These are phyloP conservation scores for Syncephalastrum sp. DNA, from an alignment of 371 early-diverging fungal genomes.

Conservation along the genomic window DNA sequence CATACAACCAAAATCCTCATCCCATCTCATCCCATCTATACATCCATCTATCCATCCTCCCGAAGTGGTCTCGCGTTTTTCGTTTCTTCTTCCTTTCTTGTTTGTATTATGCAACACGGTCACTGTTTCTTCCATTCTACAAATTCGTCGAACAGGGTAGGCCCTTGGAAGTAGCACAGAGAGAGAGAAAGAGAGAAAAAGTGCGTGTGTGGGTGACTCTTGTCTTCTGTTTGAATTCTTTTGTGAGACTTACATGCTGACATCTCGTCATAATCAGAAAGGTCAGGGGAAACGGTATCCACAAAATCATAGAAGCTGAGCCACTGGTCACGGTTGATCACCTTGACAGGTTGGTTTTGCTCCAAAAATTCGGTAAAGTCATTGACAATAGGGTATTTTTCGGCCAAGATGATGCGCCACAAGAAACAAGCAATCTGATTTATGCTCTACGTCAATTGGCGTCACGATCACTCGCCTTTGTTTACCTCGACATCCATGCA, in stretches of 20 bases:
- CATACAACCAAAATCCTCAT: no score
- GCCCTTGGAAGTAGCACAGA: constrained; percentile 39
- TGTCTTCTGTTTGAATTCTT: neutral
- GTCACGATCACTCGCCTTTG: neutral
- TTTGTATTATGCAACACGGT: no score
- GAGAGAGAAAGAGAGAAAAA: no score
- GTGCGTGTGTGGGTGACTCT: neutral
- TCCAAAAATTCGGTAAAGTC: constrained; percentile 56
- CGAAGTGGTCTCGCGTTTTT: neutral
- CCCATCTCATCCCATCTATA: no score
- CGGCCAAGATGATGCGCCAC: constrained; percentile 53
- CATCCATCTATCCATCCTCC: no score
- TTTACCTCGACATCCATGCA: constrained; percentile 67
- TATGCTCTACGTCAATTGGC: neutral
- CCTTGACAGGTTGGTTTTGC: constrained; percentile 59
- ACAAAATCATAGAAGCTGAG: constrained; percentile 69
- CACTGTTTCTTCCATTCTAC: constrained; percentile 52
- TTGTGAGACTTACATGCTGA: constrained; percentile 62
- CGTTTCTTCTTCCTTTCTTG: constrained; percentile 5
- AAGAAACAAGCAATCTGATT: constrained; percentile 55
- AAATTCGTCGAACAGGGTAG: constrained; percentile 68
- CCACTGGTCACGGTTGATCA: constrained; percentile 77
- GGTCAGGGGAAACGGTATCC: constrained; percentile 44
- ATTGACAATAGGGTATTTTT: constrained; percentile 44
- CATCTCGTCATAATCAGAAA: constrained; percentile 63